These are phyloP conservation scores for Stenocarpella maydis DNA, from an alignment of 2,329 filamentous ascomycete species.

Conservation along the genomic window DNA sequence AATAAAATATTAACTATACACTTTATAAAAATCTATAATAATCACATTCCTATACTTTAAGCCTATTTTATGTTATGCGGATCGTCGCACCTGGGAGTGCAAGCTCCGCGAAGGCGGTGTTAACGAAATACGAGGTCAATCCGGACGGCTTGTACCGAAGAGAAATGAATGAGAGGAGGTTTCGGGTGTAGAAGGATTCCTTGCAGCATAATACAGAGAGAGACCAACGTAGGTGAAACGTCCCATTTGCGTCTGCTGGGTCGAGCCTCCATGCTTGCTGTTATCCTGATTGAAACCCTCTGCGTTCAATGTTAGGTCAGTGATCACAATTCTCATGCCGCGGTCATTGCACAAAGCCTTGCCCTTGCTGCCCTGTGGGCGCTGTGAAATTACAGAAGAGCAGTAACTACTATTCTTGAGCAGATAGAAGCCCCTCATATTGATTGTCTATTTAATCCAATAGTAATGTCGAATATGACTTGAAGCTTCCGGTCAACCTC, in stretches of 20 bases:
- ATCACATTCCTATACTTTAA: too few species aligned
- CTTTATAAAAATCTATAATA: too few species aligned
- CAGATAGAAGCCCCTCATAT: too few species aligned
- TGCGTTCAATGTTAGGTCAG: not conserved
- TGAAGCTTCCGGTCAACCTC: too few species aligned
- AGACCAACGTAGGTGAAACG: not conserved
- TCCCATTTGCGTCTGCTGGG: not conserved
- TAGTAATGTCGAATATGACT: too few species aligned
- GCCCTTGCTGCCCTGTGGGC: too few species aligned
- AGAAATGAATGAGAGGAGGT: constrained; percentile 13
- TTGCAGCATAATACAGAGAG: fast-evolving
- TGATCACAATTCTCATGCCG: not conserved
- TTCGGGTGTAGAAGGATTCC: not conserved
- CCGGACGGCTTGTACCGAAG: constrained; percentile 13
- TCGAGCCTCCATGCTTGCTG: not conserved
- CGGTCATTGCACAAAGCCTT: not conserved
- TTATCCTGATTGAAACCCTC: not conserved
- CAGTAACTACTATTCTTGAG: too few species aligned
- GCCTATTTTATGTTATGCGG: too few species aligned
- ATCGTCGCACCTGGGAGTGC: constrained; percentile 5
- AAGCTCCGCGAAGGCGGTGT: not conserved
- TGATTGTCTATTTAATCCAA: too few species aligned
- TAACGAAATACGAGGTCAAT: constrained; percentile 12
- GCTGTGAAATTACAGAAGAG: too few species aligned
- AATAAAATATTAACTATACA: too few species aligned